Base-by-base conservation (phyloP, 140 eudicot species). In the Flaveria floridana region DNA sequence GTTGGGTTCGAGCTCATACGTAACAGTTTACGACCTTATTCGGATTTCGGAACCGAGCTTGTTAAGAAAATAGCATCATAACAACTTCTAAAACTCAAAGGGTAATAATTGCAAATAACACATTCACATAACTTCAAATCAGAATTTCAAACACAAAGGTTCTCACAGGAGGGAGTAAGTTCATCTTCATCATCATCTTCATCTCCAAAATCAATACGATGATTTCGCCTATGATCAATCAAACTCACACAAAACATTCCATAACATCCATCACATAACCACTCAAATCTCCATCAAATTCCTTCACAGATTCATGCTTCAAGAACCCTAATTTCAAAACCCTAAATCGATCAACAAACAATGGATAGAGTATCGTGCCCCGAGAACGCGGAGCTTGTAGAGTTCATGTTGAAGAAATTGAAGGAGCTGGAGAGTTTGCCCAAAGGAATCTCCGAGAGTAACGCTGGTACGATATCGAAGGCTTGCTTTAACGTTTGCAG, bases 301-400 rank as follows among this genome's bases (percentile, higher is more conserved):
- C 55, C 37, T 13, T 18, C 11, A 6, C 19, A 75, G 72, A 52
- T 51, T 52, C 37, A 15, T 61, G 8, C 18, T 21, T 21, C 23
- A 10, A 77, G 34, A 13, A 13, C 39, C 65, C 47, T 37, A 4
- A 52, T 59, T 74, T 48, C 70, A 20, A 80, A 74, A 74, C 80
- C 84, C 76, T 67, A 74, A 74, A 41, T 65, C 25, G 71, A 73
- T 20, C 55, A 5, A 80, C 8, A 19, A 79, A 80, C 8, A 19
- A 79, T 80, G 84, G 70, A 74, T 18, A 30, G 75, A 79, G 81
- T 84, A 11, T 80, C 20, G n/a, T 93, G 97, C 70, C 70, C 82
- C 6, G 97, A 88, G 41, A 90, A 93, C 77, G 85, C 78, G 16
- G 86, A 68, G 30, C 78, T 90, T 39, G 89, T 82, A 57, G 85